These are phyloP conservation scores for Pleurostoma richardsiae DNA, from an alignment of 2,329 filamentous ascomycete species.

Conservation along the genomic window DNA sequence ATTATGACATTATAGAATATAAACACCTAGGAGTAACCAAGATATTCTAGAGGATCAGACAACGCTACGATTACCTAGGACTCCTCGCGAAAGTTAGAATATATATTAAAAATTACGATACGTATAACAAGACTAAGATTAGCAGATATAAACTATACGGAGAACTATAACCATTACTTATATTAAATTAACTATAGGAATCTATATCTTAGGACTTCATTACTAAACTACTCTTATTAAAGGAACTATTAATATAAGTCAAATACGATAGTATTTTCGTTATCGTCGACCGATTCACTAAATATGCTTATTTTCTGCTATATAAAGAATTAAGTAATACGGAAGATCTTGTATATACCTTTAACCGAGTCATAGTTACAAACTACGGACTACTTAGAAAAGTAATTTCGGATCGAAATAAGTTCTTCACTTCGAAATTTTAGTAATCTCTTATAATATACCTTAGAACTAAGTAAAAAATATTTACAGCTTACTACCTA, in stretches of 20 bases:
- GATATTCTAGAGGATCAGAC: neutral
- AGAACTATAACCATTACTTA: neutral
- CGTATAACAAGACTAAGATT: neutral
- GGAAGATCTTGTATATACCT: neutral
- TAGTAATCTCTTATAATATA: neutral
- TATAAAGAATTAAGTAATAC: neutral
- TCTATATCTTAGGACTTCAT: neutral
- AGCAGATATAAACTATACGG: neutral
- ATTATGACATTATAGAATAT: neutral
- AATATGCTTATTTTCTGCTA: neutral
- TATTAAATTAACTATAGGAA: neutral
- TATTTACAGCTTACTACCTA: neutral
- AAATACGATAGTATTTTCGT: constrained; percentile 1
- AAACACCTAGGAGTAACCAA: neutral
- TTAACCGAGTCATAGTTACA: neutral
- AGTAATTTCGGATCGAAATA: neutral
- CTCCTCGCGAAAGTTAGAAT: neutral
- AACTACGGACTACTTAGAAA: neutral
- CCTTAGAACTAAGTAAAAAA: neutral
- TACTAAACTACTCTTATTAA: neutral
- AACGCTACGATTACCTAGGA: neutral
- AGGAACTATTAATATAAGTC: neutral
- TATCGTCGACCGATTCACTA: constrained; percentile 1
- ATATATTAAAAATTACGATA: neutral
- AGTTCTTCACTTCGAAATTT: neutral